Conservation (phyloP, 2,329 filamentous ascomycete species). For the Stagonosporopsis chrysanthemi region DNA sequence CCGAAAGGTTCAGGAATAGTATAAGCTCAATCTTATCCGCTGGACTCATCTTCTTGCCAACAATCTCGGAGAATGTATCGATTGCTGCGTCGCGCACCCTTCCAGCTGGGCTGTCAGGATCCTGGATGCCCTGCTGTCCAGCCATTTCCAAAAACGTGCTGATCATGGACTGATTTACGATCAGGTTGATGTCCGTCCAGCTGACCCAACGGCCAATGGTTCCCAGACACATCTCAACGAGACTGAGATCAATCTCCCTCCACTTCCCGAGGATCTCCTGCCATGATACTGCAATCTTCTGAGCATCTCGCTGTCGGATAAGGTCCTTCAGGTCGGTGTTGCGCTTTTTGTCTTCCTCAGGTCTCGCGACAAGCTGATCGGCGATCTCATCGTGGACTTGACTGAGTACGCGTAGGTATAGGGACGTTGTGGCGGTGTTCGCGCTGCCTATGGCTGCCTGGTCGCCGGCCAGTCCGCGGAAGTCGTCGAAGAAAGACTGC, state of each 20-base stretch:
- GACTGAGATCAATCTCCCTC: slow-evolving; percentile 68
- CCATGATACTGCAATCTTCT: slow-evolving; percentile 89
- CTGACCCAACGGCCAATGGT: slow-evolving; percentile 97
- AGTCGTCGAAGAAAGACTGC: slow-evolving; percentile 90
- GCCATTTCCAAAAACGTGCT: slow-evolving; percentile 85
- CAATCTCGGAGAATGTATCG: slow-evolving; percentile 93
- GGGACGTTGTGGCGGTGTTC: slow-evolving; percentile 77
- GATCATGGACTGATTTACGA: slow-evolving; percentile 84
- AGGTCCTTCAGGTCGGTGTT: slow-evolving; percentile 92
- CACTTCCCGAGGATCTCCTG: slow-evolving; percentile 86
- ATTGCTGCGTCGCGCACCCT: slow-evolving; percentile 89
- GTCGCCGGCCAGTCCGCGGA: slow-evolving; percentile 76
- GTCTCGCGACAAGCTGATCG: slow-evolving; percentile 83
- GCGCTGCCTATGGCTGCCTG: slow-evolving; percentile 64
- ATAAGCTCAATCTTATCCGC: slow-evolving; percentile 95
- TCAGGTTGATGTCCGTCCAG: slow-evolving; percentile 96
- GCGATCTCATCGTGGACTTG: slow-evolving; percentile 98
- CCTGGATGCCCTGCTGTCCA: slow-evolving; percentile 70
- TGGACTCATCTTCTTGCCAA: slow-evolving; percentile 96
- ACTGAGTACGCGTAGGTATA: slow-evolving; percentile 87
- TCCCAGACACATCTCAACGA: slow-evolving; percentile 88
- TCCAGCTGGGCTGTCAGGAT: slow-evolving; percentile 66
- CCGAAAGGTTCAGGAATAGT: slow-evolving; percentile 83
- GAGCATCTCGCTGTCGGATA: slow-evolving; percentile 84
- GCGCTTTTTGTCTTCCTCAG: slow-evolving; percentile 79